A percentile compares a stretch with the other conserved stretches of the same genome.
Evolutionary conservation across 2,329 filamentous ascomycete species (phyloP).

Genomic region (Dothideomycetes sp.): DNA sequence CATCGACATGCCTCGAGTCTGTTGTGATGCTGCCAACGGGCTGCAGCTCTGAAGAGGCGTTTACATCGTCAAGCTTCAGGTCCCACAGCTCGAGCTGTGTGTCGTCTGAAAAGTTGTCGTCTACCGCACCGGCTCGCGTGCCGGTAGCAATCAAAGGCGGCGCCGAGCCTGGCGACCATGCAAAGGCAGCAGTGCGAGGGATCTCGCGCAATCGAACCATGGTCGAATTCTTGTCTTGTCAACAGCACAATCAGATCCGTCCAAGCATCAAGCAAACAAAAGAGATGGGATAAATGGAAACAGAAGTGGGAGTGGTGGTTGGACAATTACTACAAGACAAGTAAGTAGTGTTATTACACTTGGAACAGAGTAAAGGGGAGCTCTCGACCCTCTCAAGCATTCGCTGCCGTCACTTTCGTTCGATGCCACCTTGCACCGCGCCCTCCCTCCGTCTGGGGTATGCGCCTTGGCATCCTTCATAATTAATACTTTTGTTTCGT

Average conservation of each 20-base stretch:
- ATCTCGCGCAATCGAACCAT: constrained; percentile 98
- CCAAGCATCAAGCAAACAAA: constrained; percentile 7
- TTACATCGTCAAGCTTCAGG: constrained; percentile 67
- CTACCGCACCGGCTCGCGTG: constrained; percentile 87
- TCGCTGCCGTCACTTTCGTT: too few species aligned
- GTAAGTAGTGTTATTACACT: too few species aligned
- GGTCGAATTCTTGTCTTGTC: constrained; percentile 17
- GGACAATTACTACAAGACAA: constrained; percentile 12
- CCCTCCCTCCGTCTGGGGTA: constrained; percentile 3
- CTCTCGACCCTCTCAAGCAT: constrained; percentile 6
- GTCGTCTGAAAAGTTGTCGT: constrained; percentile 95
- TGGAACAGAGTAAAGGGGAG: constrained; percentile 4
- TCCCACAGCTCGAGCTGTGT: constrained; percentile 97
- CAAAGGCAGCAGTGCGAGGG: constrained; percentile 90
- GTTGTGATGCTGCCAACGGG: constrained; percentile 75
- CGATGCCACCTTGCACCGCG: too few species aligned
- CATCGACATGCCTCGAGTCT: constrained; percentile 65
- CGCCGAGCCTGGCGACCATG: constrained; percentile 78
- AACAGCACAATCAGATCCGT: constrained; percentile 1
- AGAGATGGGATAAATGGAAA: too few species aligned
- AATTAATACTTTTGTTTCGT: constrained; percentile 3
- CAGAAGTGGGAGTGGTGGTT: background rate
- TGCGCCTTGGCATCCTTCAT: constrained; percentile 11
- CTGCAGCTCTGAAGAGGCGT: constrained; percentile 72
- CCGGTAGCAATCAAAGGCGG: constrained; percentile 83